A percentile compares a stretch with the other conserved stretches of the same genome.
phyloP scores from a whole-genome alignment of 2,329 filamentous ascomycete species.

The Diaporthe sp. region DNA sequence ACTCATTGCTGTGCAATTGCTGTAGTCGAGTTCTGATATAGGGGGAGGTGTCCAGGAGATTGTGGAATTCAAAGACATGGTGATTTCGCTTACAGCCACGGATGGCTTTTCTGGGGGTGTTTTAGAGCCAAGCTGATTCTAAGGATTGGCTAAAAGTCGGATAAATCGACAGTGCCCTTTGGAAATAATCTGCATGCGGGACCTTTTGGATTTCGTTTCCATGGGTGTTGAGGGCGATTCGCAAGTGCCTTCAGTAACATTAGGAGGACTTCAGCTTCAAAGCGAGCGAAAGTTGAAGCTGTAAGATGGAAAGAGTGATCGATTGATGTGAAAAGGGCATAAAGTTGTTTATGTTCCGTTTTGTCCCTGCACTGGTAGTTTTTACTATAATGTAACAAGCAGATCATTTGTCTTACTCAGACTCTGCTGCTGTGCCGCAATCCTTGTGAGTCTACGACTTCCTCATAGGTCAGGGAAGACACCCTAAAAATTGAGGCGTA shows the following conservation, averaged over 20 bases:
- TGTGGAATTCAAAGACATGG: background rate
- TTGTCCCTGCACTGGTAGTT: background rate
- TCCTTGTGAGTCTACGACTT: background rate
- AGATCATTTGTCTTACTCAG: background rate
- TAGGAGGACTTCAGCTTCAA: background rate
- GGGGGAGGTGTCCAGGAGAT: background rate
- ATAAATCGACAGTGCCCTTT: background rate
- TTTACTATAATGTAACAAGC: background rate
- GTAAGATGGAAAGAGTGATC: fast-evolving
- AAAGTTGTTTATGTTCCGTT: background rate
- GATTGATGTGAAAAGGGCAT: fast-evolving
- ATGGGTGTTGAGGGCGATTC: background rate
- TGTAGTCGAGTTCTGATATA: background rate
- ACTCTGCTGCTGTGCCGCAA: background rate
- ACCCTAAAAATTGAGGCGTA: background rate
- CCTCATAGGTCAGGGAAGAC: background rate
- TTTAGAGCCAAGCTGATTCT: background rate
- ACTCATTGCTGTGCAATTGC: background rate
- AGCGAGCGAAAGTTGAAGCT: background rate
- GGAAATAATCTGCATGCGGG: too few relatives aligned
- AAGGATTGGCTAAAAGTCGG: background rate
- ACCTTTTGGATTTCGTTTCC: too few relatives aligned
- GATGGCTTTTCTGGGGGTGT: fast-evolving
- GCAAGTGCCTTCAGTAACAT: background rate
- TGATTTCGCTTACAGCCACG: background rate